Evolutionary conservation across 2,329 filamentous ascomycete genomes (phyloP).

Genomic region (Didymellaceae sp.): DNA sequence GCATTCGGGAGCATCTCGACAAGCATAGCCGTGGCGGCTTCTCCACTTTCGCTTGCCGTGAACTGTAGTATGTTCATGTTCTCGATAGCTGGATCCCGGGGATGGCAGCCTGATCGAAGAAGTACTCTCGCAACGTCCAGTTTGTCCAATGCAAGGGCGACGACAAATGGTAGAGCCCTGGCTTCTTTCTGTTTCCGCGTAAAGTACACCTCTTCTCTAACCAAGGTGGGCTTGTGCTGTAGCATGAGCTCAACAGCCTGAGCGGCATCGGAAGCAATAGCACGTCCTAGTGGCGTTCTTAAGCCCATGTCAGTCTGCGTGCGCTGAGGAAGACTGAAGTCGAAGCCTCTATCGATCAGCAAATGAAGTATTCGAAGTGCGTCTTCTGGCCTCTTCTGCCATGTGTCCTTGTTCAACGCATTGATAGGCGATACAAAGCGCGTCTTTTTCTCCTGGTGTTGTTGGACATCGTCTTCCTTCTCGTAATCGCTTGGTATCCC

Average conservation of each 20-base stretch:
- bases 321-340: constrained; percentile 20
- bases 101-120: constrained; percentile 24
- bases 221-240: constrained; percentile 18
- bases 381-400: constrained; percentile 26
- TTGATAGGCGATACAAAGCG: constrained; percentile 24
- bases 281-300: constrained; percentile 23
- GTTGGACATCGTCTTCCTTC: constrained; percentile 24
- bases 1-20: constrained; percentile 24
- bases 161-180: constrained; percentile 24
- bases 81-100: constrained; percentile 26
- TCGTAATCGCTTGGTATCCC: constrained; percentile 20
- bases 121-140: constrained; percentile 24
- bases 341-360: constrained; percentile 22
- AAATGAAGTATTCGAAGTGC: constrained; percentile 27
- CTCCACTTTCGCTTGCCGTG: constrained; percentile 19
- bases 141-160: constrained; percentile 19
- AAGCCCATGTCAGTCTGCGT: constrained; percentile 23
- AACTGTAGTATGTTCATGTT: constrained; percentile 27
- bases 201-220: constrained; percentile 26
- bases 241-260: constrained; percentile 28
- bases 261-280: constrained; percentile 24
- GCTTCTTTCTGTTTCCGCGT: constrained; percentile 24
- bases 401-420: constrained; percentile 29
- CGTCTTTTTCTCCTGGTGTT: constrained; percentile 26
- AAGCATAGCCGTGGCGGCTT: constrained; percentile 21